Percentiles rank a stretch among this genome's conserved stretches.
phyloP scores from a whole-genome alignment of 495 filamentous ascomycete species.

The Amorphotheca resinae region DNA sequence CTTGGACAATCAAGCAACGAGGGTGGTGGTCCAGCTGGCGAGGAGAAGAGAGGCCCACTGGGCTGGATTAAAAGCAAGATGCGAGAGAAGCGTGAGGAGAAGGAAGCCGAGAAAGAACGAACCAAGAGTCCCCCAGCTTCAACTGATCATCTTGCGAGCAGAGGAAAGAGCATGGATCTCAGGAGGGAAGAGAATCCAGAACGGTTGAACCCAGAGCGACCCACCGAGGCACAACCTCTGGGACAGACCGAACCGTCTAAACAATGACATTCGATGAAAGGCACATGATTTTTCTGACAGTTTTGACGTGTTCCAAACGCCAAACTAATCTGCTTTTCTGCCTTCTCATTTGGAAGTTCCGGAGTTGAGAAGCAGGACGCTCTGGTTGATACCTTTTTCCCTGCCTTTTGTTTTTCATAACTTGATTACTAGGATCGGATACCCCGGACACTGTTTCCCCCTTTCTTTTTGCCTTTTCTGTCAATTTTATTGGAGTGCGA shows the following conservation, averaged over 20 bases:
- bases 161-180: constrained; percentile 20
- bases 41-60: constrained; percentile 54
- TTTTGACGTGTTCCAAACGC: no score
- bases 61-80: constrained; percentile 80
- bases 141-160: constrained; percentile 7
- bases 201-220: background rate
- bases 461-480: background rate
- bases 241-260: no score
- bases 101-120: constrained; percentile 20
- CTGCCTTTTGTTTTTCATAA: background rate
- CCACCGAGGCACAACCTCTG: no score
- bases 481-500: background rate
- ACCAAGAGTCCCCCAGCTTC: constrained; percentile 21
- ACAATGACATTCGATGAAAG: no score
- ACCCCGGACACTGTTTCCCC: constrained; percentile 1
- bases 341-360: background rate
- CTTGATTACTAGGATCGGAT: constrained; percentile 5
- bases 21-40: constrained; percentile 32
- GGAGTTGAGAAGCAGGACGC: background rate
- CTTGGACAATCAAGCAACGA: constrained; percentile 27
- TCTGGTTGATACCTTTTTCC: background rate
- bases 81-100: constrained; percentile 56
- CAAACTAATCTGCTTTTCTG: background rate
- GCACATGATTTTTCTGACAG: no score
- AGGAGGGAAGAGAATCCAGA: constrained; percentile 13